Evolutionary conservation across 192 early-diverging fungal species (phyloP).

Genomic region (Coemansia aciculifera): DNA sequence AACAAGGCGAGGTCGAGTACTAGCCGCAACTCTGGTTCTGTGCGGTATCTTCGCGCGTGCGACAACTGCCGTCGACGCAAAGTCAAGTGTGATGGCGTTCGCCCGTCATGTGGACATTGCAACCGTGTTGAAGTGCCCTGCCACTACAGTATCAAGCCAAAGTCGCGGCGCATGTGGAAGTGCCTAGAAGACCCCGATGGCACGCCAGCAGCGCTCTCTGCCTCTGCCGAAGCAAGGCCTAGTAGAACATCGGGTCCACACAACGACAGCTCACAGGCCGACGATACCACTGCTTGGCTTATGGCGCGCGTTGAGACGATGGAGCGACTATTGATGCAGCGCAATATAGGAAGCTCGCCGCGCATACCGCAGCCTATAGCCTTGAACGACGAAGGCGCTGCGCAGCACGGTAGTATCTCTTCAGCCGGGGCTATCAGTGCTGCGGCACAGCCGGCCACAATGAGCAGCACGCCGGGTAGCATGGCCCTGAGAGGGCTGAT

Average conservation of each 20-base stretch:
- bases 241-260: neutral
- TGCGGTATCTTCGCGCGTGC: constrained; percentile 48
- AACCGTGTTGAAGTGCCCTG: constrained; percentile 41
- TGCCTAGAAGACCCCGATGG: constrained; percentile 34
- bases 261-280: constrained; percentile 10
- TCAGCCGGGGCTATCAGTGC: neutral
- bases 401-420: neutral
- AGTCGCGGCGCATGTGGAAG: constrained; percentile 54
- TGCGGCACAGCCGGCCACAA: neutral
- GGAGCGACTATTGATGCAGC: constrained; percentile 55
- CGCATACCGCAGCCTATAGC: constrained; percentile 12
- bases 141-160: constrained; percentile 56
- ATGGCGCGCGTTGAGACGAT: constrained; percentile 52
- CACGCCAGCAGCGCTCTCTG: neutral
- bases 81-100: constrained; percentile 51
- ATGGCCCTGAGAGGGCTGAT: neutral
- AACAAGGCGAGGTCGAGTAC: neutral
- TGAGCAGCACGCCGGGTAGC: neutral
- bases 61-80: constrained; percentile 56
- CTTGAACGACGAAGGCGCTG: neutral
- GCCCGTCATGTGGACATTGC: constrained; percentile 51
- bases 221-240: neutral
- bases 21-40: neutral
- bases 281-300: constrained; percentile 44
- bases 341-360: constrained; percentile 31